phyloP scores from a whole-genome alignment of 768 basidiomycete genomes.

The Strobilomyces dryophilus region DNA sequence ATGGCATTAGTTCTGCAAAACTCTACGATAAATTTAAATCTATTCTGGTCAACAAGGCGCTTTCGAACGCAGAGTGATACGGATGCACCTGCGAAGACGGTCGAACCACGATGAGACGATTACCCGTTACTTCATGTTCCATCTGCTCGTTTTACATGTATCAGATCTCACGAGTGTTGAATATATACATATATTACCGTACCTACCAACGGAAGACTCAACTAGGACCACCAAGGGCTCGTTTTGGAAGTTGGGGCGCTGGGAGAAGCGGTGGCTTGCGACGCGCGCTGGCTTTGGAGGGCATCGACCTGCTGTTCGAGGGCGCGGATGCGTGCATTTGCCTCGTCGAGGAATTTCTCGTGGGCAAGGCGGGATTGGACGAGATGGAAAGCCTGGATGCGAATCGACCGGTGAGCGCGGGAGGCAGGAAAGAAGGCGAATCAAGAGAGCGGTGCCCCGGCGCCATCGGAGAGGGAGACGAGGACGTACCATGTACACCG shows the following conservation, averaged over 20 bases:
- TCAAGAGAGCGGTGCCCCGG: slow-evolving; percentile 5
- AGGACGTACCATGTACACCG: slow-evolving; percentile 63
- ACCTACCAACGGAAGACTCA: too few species aligned
- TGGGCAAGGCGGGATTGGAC: slow-evolving; percentile 59
- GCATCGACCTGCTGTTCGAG: slow-evolving; percentile 58
- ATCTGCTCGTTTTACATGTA: not conserved
- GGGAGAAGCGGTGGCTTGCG: not conserved
- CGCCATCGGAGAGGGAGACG: slow-evolving; percentile 2
- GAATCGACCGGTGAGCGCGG: slow-evolving; percentile 13
- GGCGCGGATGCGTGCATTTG: slow-evolving; percentile 43
- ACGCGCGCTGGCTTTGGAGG: slow-evolving; percentile 22
- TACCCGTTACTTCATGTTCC: not conserved
- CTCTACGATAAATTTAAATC: slow-evolving; percentile 70
- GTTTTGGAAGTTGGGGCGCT: not conserved
- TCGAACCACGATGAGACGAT: not conserved
- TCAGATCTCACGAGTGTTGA: not conserved
- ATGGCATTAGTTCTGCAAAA: slow-evolving; percentile 57
- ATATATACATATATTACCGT: slow-evolving; percentile 8
- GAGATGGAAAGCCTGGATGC: slow-evolving; percentile 53
- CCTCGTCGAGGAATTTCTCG: slow-evolving; percentile 67
- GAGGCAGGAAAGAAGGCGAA: not conserved
- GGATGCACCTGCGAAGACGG: not conserved
- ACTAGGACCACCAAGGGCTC: slow-evolving; percentile 30
- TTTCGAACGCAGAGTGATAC: slow-evolving; percentile 21
- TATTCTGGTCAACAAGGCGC: slow-evolving; percentile 48